These are phyloP conservation scores for Gyromitra esculenta DNA, from an alignment of 2,329 filamentous ascomycete species.

Conservation along the genomic window DNA sequence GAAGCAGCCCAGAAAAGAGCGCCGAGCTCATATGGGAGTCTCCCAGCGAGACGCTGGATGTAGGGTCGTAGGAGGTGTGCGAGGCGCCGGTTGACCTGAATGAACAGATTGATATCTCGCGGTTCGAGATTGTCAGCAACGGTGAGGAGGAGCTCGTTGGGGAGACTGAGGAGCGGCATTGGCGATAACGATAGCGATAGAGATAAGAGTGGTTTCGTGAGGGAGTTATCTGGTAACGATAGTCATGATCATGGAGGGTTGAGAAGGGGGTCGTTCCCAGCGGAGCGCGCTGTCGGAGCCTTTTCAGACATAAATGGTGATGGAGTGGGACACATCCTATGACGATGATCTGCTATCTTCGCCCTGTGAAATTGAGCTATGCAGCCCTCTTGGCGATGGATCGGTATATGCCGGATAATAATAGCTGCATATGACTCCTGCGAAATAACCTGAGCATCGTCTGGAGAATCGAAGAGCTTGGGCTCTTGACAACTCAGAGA, in stretches of 20 bases:
- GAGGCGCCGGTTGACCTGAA: constrained; percentile 22
- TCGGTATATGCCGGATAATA: constrained; percentile 44
- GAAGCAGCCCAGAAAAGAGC: constrained; percentile 39
- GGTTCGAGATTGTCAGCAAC: constrained; percentile 37
- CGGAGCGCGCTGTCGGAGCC: not conserved
- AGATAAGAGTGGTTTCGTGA: not conserved
- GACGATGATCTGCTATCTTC: constrained; percentile 34
- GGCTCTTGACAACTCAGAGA: constrained; percentile 43
- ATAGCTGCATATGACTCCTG: constrained; percentile 19
- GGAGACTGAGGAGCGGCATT: constrained; percentile 39
- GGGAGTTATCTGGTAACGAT: constrained; percentile 16
- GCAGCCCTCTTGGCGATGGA: constrained; percentile 38
- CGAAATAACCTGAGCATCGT: constrained; percentile 9
- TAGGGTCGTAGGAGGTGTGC: constrained; percentile 18
- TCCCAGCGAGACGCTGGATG: constrained; percentile 19
- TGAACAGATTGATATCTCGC: constrained; percentile 33
- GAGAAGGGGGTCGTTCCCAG: not conserved
- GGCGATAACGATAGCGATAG: constrained; percentile 9
- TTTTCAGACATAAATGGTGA: constrained; percentile 27
- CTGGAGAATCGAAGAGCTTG: constrained; percentile 23
- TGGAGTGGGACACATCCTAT: constrained; percentile 6
- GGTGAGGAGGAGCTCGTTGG: constrained; percentile 36
- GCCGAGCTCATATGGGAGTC: constrained; percentile 35
- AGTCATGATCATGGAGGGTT: constrained; percentile 27
- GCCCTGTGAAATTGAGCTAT: not conserved